Conservation (phyloP, 2,329 filamentous ascomycete species). For the Aureobasidium lini region DNA sequence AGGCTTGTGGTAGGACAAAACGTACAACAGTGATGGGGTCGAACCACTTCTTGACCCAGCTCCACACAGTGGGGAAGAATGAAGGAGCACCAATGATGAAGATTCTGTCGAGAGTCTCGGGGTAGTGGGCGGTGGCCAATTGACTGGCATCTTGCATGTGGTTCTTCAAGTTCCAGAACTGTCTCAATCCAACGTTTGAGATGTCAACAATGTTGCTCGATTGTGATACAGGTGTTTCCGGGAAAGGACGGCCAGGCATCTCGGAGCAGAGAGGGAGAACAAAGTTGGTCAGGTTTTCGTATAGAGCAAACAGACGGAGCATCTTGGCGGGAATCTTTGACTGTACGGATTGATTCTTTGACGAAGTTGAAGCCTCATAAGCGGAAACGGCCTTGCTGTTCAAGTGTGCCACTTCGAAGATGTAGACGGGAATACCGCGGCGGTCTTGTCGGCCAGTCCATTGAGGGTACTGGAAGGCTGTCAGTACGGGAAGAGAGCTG, state of each 20-base stretch:
- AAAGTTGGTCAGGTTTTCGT: slow-evolving; percentile 87
- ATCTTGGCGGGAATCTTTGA: slow-evolving; percentile 66
- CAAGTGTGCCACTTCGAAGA: slow-evolving; percentile 78
- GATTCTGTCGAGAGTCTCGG: slow-evolving; percentile 82
- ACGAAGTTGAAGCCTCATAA: slow-evolving; percentile 63
- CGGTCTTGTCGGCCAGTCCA: slow-evolving; percentile 88
- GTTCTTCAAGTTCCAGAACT: slow-evolving; percentile 89
- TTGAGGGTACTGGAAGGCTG: slow-evolving; percentile 66
- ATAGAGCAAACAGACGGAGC: slow-evolving; percentile 81
- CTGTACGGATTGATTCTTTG: slow-evolving; percentile 48
- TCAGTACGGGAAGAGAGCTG: neutral
- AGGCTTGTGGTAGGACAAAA: neutral
- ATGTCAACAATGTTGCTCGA: slow-evolving; percentile 96
- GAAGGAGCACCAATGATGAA: slow-evolving; percentile 82
- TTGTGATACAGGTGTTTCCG: slow-evolving; percentile 80
- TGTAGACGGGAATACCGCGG: slow-evolving; percentile 84
- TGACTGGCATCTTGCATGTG: slow-evolving; percentile 92
- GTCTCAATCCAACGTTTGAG: slow-evolving; percentile 75
- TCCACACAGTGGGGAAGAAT: slow-evolving; percentile 91
- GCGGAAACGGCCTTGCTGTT: slow-evolving; percentile 72
- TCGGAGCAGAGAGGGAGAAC: slow-evolving; percentile 77
- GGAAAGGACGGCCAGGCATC: slow-evolving; percentile 61
- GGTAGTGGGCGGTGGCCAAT: slow-evolving; percentile 87
- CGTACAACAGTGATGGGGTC: slow-evolving; percentile 65
- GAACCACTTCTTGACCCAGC: slow-evolving; percentile 94